Evolutionary conservation across 2,329 filamentous ascomycete species (phyloP), one percentile per base, ranked within the genome.

Genomic region (Fusarium duplospermum): DNA sequence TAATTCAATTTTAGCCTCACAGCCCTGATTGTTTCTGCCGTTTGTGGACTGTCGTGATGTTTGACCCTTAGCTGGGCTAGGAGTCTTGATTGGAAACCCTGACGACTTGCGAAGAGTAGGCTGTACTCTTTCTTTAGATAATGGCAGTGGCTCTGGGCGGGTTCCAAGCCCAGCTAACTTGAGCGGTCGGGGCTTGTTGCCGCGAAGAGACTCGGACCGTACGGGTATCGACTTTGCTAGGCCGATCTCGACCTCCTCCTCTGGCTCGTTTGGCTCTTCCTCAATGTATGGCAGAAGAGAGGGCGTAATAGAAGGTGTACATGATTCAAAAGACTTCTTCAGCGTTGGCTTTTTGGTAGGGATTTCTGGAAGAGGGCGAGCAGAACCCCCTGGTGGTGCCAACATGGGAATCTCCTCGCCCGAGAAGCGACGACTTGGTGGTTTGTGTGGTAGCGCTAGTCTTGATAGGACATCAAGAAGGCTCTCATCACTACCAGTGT

Each of bases 341-440:
- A 52, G 20, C 11, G n/a, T n/a, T 18, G 36, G n/a, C 24, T 24
- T 61, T 22, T 47, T 67, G 16, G 64, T 50, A 22, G 76, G 77
- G 20, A 77, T 63, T 31, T 78, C 68, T 18, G 77, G 77, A 13
- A 78, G 67, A 13, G 77, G 76, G 6, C 75, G 76, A 36, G 35
- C 47, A 24, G 36, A 20, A 24, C 36, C 35, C 6, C 40, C n/a
- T 20, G 66, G 45, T 14, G 54, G n/a, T n/a, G 36, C 47, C 18
- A 67, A 27, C 14, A 36, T 33, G 20, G 61, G 57, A 16, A 27
- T 50, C 8, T 42, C 54, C 14, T 59, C 61, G 16, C 31, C 52
- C n/a, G 47, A 31, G 9, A 54, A 22, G 5, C 11, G 47, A 20
- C 40, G 33, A 11, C 20, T 9, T 47, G 47, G 14, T 50, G 66